These are phyloP conservation scores for Caryopteris hybrid DNA, from an alignment of 305 asterid species.

Conservation along the genomic window DNA sequence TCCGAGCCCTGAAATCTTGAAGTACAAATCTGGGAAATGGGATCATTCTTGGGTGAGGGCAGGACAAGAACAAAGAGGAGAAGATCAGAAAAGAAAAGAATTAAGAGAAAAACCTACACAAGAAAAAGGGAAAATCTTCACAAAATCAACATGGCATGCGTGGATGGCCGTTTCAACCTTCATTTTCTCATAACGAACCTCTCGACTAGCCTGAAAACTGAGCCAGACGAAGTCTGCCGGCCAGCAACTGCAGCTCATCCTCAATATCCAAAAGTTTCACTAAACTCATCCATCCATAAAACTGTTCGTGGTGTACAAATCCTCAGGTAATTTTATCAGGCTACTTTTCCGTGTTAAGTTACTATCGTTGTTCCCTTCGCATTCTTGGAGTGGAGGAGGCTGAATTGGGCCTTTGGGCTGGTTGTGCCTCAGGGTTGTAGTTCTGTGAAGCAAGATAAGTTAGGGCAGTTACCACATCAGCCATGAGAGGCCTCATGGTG, in stretches of 20 bases:
- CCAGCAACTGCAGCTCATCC: background rate
- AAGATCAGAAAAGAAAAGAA: too few species aligned
- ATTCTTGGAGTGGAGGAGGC: slow-evolving; percentile 41
- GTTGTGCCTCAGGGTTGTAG: slow-evolving; percentile 44
- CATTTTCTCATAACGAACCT: background rate
- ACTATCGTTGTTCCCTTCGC: slow-evolving; percentile 28
- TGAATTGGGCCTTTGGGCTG: slow-evolving; percentile 27
- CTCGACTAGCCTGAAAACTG: background rate
- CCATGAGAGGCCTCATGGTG: slow-evolving; percentile 63
- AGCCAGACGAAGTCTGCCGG: background rate
- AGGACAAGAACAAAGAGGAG: too few species aligned
- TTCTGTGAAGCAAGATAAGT: slow-evolving; percentile 68
- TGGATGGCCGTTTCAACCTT: background rate
- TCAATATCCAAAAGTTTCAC: background rate
- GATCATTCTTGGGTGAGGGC: background rate
- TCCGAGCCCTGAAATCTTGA: slow-evolving; percentile 10
- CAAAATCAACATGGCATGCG: slow-evolving; percentile 11
- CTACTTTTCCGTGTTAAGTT: background rate
- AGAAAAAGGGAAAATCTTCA: slow-evolving; percentile 23
- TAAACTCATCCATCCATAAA: background rate
- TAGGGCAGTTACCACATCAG: slow-evolving; percentile 66
- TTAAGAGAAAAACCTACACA: slow-evolving; percentile 9
- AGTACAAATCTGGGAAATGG: background rate
- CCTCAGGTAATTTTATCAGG: background rate
- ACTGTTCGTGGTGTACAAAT: background rate